Conservation (phyloP, 192 early-diverging fungal species). For the Dissophora ornata region DNA sequence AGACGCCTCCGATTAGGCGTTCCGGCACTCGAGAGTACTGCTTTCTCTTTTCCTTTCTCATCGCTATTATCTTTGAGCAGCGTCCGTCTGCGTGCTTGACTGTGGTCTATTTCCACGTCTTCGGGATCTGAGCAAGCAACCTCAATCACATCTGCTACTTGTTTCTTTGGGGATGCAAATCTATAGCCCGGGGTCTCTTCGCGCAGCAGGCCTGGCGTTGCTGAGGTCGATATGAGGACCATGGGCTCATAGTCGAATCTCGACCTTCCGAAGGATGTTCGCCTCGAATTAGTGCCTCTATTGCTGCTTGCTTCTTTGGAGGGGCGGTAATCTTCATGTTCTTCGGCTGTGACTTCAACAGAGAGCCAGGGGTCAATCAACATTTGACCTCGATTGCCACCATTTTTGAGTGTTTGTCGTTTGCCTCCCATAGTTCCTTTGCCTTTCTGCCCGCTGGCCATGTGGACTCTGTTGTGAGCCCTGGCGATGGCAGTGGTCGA, state of each 20-base stretch:
- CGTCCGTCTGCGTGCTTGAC: neutral
- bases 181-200: conserved; percentile 11
- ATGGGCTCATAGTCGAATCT: conserved; percentile 28
- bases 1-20: neutral
- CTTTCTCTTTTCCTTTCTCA: too few species aligned
- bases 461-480: neutral
- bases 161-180: conserved; percentile 21
- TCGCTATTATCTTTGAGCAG: neutral
- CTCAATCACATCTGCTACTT: neutral
- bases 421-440: neutral
- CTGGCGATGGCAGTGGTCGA: too few species aligned
- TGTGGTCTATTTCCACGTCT: conserved; percentile 6
- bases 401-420: conserved; percentile 6
- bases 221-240: conserved; percentile 15
- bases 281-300: too few species aligned
- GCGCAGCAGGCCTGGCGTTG: neutral
- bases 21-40: too few species aligned
- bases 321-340: too few species aligned
- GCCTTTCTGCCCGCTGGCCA: neutral
- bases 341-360: neutral
- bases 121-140: conserved; percentile 29
- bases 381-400: conserved; percentile 44
- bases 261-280: neutral
- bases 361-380: conserved; percentile 40
- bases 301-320: too few species aligned